Evolutionary conservation across 176 grass and related monocot genomes (phyloP).

Genomic region (Dendrocalamus sinicus): DNA sequence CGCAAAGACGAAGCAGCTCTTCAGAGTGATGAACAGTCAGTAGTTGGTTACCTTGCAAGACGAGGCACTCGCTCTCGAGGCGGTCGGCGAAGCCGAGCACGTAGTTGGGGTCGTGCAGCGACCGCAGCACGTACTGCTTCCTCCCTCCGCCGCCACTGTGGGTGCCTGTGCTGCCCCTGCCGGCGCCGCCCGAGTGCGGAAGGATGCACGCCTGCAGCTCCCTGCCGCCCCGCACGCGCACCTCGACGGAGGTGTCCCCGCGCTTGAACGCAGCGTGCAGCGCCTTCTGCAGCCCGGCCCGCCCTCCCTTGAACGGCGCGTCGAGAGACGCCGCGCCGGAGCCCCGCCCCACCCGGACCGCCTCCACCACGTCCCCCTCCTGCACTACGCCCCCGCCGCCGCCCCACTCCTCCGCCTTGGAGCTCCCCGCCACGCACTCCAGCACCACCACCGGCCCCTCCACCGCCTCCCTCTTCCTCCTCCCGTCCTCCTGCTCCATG

Average conservation of each 20-base stretch:
- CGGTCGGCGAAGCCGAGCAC: conserved; percentile 67
- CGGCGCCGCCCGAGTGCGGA: conserved; percentile 37
- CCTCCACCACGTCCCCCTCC: conserved; percentile 92
- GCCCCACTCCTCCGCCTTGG: conserved; percentile 98
- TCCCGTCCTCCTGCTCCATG: conserved; percentile 48
- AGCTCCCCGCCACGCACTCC: conserved; percentile 95
- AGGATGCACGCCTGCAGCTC: conserved; percentile 71
- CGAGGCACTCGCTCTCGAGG: conserved; percentile 67
- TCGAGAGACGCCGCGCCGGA: conserved; percentile 42
- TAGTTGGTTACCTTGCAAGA: conserved; percentile 51
- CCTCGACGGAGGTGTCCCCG: conserved; percentile 79
- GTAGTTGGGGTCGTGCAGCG: conserved; percentile 78
- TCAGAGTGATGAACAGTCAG: background rate
- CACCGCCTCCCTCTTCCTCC: conserved; percentile 4
- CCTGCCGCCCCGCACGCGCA: conserved; percentile 59
- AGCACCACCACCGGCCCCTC: conserved; percentile 64
- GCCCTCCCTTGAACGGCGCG: conserved; percentile 82
- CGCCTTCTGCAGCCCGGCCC: conserved; percentile 61
- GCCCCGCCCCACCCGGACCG: conserved; percentile 62
- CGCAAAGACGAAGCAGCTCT: background rate
- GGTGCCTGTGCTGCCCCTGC: background rate
- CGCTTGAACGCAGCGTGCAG: conserved; percentile 81
- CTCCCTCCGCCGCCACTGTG: conserved; percentile 13
- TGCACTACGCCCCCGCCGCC: conserved; percentile 70
- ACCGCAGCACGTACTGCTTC: conserved; percentile 72